Evolutionary conservation across 2,329 filamentous ascomycete genomes (phyloP), one percentile per base, ranked within the genome.

Genomic region (Pseudogymnoascus sp.): DNA sequence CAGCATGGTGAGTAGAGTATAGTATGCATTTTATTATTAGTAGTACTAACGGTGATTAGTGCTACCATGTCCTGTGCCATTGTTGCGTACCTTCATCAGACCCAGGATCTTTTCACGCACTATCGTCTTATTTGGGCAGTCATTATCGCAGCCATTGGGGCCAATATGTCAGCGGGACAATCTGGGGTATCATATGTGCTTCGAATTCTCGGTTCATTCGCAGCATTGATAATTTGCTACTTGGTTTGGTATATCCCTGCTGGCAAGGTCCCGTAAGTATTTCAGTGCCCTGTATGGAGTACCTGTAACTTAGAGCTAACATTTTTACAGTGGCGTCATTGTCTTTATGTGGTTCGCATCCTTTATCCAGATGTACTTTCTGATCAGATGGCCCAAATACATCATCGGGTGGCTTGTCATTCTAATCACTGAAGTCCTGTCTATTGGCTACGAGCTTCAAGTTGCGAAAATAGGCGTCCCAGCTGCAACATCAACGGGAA

Each of bases 381-480:
- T 61, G 4, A 36, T 61, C 31, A 61, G 59, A 39, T 61, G 36
- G 29, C 59, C 29, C 29, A 34, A 39, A 61, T 61, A 61, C 36
- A 34, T 61, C 23, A 61, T 61, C n/a, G 59, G 29, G 8, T 61
- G 59, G 59, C 59, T 61, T 40, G 59, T 61, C 14, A 40, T 39
- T 61, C 29, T 61, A 42, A 61, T 86, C 63, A 85, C 83, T 0
- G 79, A 80, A 59, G 76, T 83, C 4, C 75, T 86, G 69, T 85
- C 87, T 42, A 79, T 89, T 40, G 86, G 88, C 16, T 91, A 91
- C 69, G 87, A 90, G 72, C 79, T 91, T 0, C 85, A 91, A 72
- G 86, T 86, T 2, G 77, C 79, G 14, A 84, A 86, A 66, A 78
- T 91, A 31, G 89, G 88, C 4, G 69, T 80, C 5, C 69, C 73